Evolutionary conservation across 1,139 yeast genomes (phyloP), one percentile per base, ranked within the genome.

Genomic region (Nadsonia commutata): DNA sequence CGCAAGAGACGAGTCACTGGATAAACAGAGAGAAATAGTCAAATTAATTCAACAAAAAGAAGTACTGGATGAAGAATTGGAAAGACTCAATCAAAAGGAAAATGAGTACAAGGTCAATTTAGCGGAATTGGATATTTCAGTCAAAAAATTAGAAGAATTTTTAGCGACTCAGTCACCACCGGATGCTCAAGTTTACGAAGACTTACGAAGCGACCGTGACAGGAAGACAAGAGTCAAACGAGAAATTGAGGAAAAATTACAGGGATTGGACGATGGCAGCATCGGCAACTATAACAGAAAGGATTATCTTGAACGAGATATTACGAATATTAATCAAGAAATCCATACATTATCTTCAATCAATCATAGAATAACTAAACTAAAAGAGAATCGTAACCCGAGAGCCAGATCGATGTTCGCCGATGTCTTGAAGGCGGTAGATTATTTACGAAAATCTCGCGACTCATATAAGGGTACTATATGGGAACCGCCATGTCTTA

Each of bases 401-500:
- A 27, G 9, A 4, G n/a, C 39, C 42, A 16, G 48, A 49, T 18
- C 51, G 53, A 11, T 45, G 47, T 27, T 48, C 41, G 11, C 47
- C 51, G 19, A 50, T 36, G 43, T 64, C 2, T 51, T 55, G 11
- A 51, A 54, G 11, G 77, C 78, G 0, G 67, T 72, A 4, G 49
- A 52, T 33, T 55, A 64, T 45, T 54, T 76, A 20, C 57, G 71
- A 43, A 46, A 54, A 8, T 56, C 65, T 37, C 52, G 58, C 20
- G 60, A 54, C 11, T 58, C 64, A 16, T 65, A 72, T 42, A 56
- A 61, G 37, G 62, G 62, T 0, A 57, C 57, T 8, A 76, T 81
- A 44, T 74, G 67, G 49, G 94, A 81, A 54, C 93, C 95, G 1
- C 93, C 96, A 0, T 65, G 78, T n/a, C 66, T 85, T 36, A 69